These are phyloP conservation scores for Colletotrichum horii DNA, from an alignment of 2,329 filamentous ascomycete genomes.

Conservation along the genomic window DNA sequence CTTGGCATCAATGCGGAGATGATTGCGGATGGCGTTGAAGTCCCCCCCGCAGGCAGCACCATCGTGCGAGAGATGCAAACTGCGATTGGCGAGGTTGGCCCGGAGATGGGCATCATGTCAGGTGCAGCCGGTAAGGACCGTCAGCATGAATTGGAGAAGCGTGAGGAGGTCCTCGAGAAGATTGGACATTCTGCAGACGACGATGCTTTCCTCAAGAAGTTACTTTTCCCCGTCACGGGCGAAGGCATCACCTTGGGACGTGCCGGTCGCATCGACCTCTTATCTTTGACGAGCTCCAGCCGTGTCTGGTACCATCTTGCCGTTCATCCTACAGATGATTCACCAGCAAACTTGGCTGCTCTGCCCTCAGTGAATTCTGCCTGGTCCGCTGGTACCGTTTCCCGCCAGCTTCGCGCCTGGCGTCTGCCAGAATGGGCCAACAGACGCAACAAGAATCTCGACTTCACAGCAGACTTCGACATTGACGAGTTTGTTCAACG, in stretches of 20 bases:
- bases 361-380: conserved; percentile 76
- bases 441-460: conserved; percentile 84
- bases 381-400: conserved; percentile 94
- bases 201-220: conserved; percentile 80
- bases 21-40: conserved; percentile 91
- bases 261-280: conserved; percentile 78
- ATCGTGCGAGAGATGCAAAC: conserved; percentile 87
- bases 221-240: conserved; percentile 79
- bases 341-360: conserved; percentile 75
- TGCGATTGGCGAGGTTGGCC: conserved; percentile 76
- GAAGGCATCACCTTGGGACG: conserved; percentile 84
- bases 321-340: conserved; percentile 89
- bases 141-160: conserved; percentile 80
- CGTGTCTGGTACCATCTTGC: conserved; percentile 95
- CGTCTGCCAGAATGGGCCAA: conserved; percentile 96
- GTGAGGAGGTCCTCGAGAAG: conserved; percentile 85
- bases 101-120: conserved; percentile 78
- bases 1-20: conserved; percentile 95
- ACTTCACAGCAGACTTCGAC: conserved; percentile 97
- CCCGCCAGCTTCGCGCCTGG: conserved; percentile 91
- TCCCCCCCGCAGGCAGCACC: conserved; percentile 76
- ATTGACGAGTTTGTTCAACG: conserved; percentile 87
- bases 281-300: conserved; percentile 77
- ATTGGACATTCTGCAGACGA: conserved; percentile 81
- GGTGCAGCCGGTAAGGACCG: conserved; percentile 73